These are phyloP conservation scores for Wickerhamiella pararugosa DNA, from an alignment of 1,139 yeast genomes.

Conservation along the genomic window DNA sequence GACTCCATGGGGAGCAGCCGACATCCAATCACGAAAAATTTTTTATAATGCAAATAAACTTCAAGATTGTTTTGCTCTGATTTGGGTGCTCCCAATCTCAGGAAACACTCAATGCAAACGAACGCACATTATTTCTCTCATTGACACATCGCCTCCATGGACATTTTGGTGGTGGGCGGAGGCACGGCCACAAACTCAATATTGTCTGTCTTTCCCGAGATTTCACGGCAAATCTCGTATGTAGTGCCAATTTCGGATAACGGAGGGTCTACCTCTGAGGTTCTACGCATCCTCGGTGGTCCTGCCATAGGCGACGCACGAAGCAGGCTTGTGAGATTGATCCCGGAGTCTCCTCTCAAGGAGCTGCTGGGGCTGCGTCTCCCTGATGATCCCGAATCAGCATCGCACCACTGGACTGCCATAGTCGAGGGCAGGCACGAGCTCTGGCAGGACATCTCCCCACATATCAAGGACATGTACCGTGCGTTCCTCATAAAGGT, in stretches of 20 bases:
- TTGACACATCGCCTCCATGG: slow-evolving; percentile 11
- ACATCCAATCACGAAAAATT: no score
- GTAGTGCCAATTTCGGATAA: slow-evolving; percentile 79
- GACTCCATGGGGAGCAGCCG: no score
- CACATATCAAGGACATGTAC: slow-evolving; percentile 56
- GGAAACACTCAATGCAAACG: no score
- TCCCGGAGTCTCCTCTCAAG: slow-evolving; percentile 24
- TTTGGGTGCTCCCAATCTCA: no score
- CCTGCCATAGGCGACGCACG: slow-evolving; percentile 92
- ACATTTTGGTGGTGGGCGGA: slow-evolving; percentile 36
- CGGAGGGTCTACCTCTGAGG: slow-evolving; percentile 90
- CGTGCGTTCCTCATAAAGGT: slow-evolving; percentile 68
- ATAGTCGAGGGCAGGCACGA: slow-evolving; percentile 69
- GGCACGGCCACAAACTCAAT: slow-evolving; percentile 65
- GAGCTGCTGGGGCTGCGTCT: slow-evolving; percentile 48
- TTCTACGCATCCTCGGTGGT: slow-evolving; percentile 80
- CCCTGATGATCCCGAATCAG: slow-evolving; percentile 35
- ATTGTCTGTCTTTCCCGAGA: slow-evolving; percentile 33
- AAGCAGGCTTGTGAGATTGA: slow-evolving; percentile 62
- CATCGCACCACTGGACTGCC: slow-evolving; percentile 58
- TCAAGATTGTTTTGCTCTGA: no score
- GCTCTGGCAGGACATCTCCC: slow-evolving; percentile 48
- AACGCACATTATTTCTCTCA: no score
- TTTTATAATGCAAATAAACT: no score
- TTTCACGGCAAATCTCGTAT: slow-evolving; percentile 37